phyloP scores from a whole-genome alignment of 2,329 filamentous ascomycete genomes.

The Penicillium sp. region DNA sequence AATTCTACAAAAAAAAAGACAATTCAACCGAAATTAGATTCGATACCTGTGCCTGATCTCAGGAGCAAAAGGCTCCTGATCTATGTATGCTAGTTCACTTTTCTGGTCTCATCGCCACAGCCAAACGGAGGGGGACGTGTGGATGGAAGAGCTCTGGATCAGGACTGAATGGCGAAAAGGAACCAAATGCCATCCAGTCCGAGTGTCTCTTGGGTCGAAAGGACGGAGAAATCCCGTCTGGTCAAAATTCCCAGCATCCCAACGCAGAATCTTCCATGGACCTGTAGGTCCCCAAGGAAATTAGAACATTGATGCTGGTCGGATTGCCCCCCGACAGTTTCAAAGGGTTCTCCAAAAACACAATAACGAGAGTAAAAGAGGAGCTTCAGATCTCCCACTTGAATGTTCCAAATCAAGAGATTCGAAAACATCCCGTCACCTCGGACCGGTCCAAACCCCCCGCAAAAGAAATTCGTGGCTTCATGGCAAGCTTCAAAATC shows the following conservation, averaged over 20 bases:
- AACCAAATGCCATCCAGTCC: slow-evolving; percentile 31
- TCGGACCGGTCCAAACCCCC: slow-evolving; percentile 7
- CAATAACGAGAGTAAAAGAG: slow-evolving; percentile 1
- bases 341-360: slow-evolving; percentile 10
- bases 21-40: slow-evolving; percentile 8
- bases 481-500: slow-evolving; percentile 7
- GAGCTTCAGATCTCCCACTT: background rate
- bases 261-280: background rate
- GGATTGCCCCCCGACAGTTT: background rate
- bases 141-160: slow-evolving; percentile 21
- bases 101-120: slow-evolving; percentile 26
- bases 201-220: slow-evolving; percentile 19
- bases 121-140: slow-evolving; percentile 14
- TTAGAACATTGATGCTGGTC: background rate
- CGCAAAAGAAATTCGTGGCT: slow-evolving; percentile 21
- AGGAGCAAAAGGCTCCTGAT: slow-evolving; percentile 16
- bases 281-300: background rate
- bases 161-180: slow-evolving; percentile 30
- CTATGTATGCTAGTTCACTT: slow-evolving; percentile 26
- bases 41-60: slow-evolving; percentile 23
- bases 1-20: background rate
- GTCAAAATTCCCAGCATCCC: background rate
- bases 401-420: background rate
- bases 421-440: background rate
- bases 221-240: slow-evolving; percentile 4